Base-by-base conservation (phyloP, 208 protist genomes). In the Hexamita inflata region DNA sequence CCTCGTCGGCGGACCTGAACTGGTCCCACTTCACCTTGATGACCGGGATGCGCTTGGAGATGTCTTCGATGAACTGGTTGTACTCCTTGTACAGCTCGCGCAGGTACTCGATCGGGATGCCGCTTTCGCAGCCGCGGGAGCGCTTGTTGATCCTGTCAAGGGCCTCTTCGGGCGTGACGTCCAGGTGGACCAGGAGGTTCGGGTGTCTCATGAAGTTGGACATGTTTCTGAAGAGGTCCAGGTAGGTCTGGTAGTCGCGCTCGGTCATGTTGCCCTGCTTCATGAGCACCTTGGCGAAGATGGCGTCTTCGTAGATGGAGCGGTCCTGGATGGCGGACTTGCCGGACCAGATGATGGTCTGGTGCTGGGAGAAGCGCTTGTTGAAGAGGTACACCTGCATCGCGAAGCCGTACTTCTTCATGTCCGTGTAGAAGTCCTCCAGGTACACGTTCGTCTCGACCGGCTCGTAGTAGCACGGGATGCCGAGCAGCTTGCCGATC, bases 341-440 rank as follows among this genome's bases (percentile, higher is more conserved):
- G 9, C 45, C 45, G 0, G 30, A 29, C 82, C 82, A 85, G 32
- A 85, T 84, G 39, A 85, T 85, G 38, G 84, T 15, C 57, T 85
- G 82, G 29, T 85, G 82, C 64, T 85, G 82, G 32, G 42, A 19
- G 30, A 85, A 85, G 38, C 82, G 68, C 29, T 75, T 67, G 58
- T 84, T 85, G 24, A 85, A 59, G 0, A 85, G 34, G 59, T 85
- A 85, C 29, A 85, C 57, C 66, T 85, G 82, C 19, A 85, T 49
- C 26, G 74, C 60, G 53, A 85, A 85, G 13, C 49, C 35, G 58
- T 85, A 85, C 41, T 66, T 82, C 1, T 40, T 60, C 59, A 77
- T 76, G 29, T 85, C 82, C n/a, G 7, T 40, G 35, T 85, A 85
- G 45, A 85, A 85, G 61, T 86, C 77, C 15, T 39, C 76, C 2